Conservation (phyloP, 2,329 filamentous ascomycete species). For the Bipolaris gigantea region DNA sequence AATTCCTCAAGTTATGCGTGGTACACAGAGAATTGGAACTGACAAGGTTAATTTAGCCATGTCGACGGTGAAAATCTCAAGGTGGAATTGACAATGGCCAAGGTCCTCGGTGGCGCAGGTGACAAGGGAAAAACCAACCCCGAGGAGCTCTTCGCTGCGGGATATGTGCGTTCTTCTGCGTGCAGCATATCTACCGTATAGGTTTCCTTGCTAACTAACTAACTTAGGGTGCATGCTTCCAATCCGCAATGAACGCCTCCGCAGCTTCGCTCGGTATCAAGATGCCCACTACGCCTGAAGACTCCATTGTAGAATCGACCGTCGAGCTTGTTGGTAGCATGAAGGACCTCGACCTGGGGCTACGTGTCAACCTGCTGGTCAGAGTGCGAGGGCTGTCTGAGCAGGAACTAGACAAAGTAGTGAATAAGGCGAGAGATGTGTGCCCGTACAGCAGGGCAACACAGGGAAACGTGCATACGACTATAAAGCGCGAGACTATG, state of each 20-base stretch:
- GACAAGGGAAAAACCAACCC: constrained; percentile 47
- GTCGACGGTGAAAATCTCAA: constrained; percentile 42
- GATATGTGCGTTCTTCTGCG: constrained; percentile 41
- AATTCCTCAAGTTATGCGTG: too few relatives aligned
- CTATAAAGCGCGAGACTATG: constrained; percentile 26
- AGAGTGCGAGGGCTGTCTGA: constrained; percentile 38
- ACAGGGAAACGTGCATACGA: constrained; percentile 39
- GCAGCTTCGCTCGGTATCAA: constrained; percentile 47
- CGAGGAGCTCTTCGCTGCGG: constrained; percentile 54
- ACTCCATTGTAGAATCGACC: constrained; percentile 47
- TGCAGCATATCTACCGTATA: too few relatives aligned
- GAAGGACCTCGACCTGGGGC: constrained; percentile 51
- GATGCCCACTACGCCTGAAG: constrained; percentile 46
- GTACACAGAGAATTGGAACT: background rate
- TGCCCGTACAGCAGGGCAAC: constrained; percentile 43
- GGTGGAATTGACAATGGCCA: constrained; percentile 50
- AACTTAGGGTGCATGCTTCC: constrained; percentile 17
- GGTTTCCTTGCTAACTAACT: background rate
- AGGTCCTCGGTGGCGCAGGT: constrained; percentile 50
- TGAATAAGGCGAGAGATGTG: constrained; percentile 40
- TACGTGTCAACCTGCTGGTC: constrained; percentile 50
- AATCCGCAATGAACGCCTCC: constrained; percentile 51
- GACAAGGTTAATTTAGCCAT: constrained; percentile 20
- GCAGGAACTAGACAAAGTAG: constrained; percentile 41
- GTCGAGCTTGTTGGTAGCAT: constrained; percentile 52